A percentile compares a stretch with the other conserved stretches of the same genome.
Evolutionary conservation across 495 filamentous ascomycete species (phyloP).

Genomic region (Aspergillus panamensis): DNA sequence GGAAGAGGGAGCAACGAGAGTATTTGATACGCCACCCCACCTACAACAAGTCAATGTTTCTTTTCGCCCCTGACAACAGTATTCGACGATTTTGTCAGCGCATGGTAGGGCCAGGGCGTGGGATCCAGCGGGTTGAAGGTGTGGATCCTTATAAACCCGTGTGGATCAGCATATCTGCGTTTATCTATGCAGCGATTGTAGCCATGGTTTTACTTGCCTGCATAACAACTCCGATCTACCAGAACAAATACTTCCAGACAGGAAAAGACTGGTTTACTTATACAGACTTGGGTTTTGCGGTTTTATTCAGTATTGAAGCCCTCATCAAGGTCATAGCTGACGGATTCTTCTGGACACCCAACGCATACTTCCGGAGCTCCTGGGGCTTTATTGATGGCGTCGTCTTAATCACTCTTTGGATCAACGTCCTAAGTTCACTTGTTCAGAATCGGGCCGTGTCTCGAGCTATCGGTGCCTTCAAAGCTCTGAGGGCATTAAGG

Average conservation of each 20-base stretch:
- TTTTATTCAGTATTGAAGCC: conserved; percentile 83
- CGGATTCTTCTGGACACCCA: conserved; percentile 94
- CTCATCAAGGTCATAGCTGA: conserved; percentile 93
- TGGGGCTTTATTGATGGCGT: conserved; percentile 97
- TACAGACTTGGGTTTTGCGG: conserved; percentile 85
- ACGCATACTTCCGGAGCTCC: conserved; percentile 92
- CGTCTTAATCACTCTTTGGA: conserved; percentile 92
- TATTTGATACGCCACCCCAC: conserved; percentile 82
- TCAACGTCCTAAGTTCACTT: conserved; percentile 83
- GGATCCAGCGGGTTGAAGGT: conserved; percentile 78
- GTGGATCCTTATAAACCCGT: conserved; percentile 78
- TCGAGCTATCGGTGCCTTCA: conserved; percentile 91
- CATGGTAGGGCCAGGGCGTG: conserved; percentile 89
- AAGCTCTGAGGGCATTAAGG: conserved; percentile 89
- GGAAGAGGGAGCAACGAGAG: conserved; percentile 83
- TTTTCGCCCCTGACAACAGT: conserved; percentile 74
- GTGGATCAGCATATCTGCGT: conserved; percentile 89
- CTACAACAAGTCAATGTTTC: conserved; percentile 89
- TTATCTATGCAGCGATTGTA: conserved; percentile 92
- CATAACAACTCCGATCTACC: conserved; percentile 89
- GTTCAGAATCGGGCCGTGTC: conserved; percentile 75
- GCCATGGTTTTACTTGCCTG: conserved; percentile 96
- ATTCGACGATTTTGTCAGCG: conserved; percentile 81
- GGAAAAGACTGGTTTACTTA: conserved; percentile 91
- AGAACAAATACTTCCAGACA: conserved; percentile 74